Base-by-base conservation (phyloP, 371 early-diverging fungal species). In the Blakeslea trispora region DNA sequence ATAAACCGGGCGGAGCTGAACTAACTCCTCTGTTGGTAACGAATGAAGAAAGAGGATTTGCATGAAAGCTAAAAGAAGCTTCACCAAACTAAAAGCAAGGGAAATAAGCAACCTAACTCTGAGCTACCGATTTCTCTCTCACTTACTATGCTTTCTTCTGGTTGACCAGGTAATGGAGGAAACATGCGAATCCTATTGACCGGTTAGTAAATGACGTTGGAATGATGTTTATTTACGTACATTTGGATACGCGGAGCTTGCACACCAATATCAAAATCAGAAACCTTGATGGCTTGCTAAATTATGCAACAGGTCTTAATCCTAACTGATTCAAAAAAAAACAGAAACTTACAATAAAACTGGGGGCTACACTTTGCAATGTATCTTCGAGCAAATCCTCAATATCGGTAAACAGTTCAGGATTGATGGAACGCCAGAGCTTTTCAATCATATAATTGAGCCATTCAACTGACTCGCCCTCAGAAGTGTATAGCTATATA, bases 391-490 rank as follows among this genome's bases (percentile, higher is more conserved):
- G 48, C 6, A 73, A 53, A 32, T 67, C 68, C 46, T 76, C 67
- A 11, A 76, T 32, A 24, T 50, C 39, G 14, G 57, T 45, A 56
- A 76, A 76, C 9, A 69, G 54, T 21, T 72, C 61, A 3, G 71
- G 73, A 45, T 73, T 71, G 5, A 76, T 60, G 44, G 71, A 71
- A 32, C 77, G 66, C 77, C 77, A 76, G 5, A 76, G 58, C 41
- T 73, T 76, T 46, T 76, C 73, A 0, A 73, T 14, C 50, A 69
- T 71, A 22, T 58, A 76, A 34, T 76, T 76, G 31, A 76, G 62
- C 77, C 77, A 76, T 64, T 76, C 73, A 1, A 76, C 73, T 13
- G 71, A 64, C 41, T 76, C 77, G 19, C 73, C 73, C 52, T 73
- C 73, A 5, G 71, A 66, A 23, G 67, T 72, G 31, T 76, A 76